phyloP scores from a whole-genome alignment of 495 filamentous ascomycete species.

The Penicillium cosmopolitanum region DNA sequence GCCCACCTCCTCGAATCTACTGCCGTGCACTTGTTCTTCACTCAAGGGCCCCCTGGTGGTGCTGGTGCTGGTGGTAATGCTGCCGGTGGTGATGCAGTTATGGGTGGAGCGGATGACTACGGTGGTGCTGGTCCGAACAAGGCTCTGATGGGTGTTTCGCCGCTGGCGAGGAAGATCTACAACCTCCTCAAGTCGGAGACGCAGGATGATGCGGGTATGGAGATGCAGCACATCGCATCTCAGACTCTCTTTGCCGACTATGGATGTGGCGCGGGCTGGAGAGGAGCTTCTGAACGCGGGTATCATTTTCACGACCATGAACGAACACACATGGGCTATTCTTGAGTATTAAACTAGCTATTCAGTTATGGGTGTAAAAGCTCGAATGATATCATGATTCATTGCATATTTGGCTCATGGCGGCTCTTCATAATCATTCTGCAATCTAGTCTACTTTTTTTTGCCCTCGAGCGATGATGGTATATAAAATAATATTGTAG shows the following conservation, averaged over 20 bases:
- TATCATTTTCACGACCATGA: slow-evolving; percentile 85
- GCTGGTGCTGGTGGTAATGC: slow-evolving; percentile 29
- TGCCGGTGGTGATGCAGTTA: slow-evolving; percentile 41
- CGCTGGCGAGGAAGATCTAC: slow-evolving; percentile 67
- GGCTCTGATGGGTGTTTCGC: slow-evolving; percentile 53
- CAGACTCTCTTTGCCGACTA: slow-evolving; percentile 61
- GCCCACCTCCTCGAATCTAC: slow-evolving; percentile 89
- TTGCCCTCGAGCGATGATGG: too few species aligned
- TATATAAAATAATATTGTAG: too few species aligned
- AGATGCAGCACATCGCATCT: slow-evolving; percentile 73
- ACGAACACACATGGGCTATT: slow-evolving; percentile 80
- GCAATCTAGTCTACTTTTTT: too few species aligned
- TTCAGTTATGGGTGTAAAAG: neutral
- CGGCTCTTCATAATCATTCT: too few species aligned
- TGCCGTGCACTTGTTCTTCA: slow-evolving; percentile 82
- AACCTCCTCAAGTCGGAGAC: slow-evolving; percentile 62
- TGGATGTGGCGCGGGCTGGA: slow-evolving; percentile 72
- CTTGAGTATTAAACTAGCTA: slow-evolving; percentile 57
- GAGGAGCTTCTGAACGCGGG: slow-evolving; percentile 76
- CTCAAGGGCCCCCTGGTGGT: slow-evolving; percentile 66
- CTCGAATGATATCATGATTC: slow-evolving; percentile 40
- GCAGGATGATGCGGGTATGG: slow-evolving; percentile 77
- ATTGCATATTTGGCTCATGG: slow-evolving; percentile 10
- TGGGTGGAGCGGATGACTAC: slow-evolving; percentile 46
- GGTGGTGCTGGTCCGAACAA: slow-evolving; percentile 25